phyloP scores from a whole-genome alignment of 2,329 filamentous ascomycete genomes.

The Pseudogymnoascus sp. region DNA sequence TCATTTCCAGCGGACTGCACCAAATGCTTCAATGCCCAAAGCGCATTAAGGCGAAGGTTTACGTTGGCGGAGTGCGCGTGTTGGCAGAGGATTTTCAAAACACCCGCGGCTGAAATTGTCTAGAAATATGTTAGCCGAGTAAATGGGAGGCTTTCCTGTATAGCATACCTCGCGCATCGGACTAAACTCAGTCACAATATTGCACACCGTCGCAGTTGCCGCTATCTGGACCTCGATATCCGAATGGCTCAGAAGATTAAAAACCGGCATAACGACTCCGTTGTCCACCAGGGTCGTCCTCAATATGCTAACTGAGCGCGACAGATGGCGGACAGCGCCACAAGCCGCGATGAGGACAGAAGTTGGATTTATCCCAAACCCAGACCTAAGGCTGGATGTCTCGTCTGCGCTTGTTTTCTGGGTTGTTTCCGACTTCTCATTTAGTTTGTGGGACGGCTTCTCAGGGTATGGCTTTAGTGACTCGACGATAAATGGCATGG shows the following conservation, averaged over 20 bases:
- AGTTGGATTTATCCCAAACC: slow-evolving; percentile 65
- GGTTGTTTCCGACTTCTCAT: slow-evolving; percentile 30
- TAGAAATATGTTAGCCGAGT: slow-evolving; percentile 28
- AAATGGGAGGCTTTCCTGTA: neutral
- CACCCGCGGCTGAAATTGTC: slow-evolving; percentile 63
- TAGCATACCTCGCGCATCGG: slow-evolving; percentile 74
- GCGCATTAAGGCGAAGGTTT: slow-evolving; percentile 70
- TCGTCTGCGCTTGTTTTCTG: slow-evolving; percentile 15
- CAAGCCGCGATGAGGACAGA: slow-evolving; percentile 79
- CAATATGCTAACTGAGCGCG: slow-evolving; percentile 74
- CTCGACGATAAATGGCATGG: slow-evolving; percentile 73
- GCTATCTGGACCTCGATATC: slow-evolving; percentile 77
- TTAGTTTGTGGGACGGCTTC: slow-evolving; percentile 35
- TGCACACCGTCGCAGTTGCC: slow-evolving; percentile 75
- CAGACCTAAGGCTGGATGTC: slow-evolving; percentile 16
- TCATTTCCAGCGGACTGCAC: slow-evolving; percentile 63
- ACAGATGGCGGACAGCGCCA: slow-evolving; percentile 69
- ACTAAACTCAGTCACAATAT: slow-evolving; percentile 80
- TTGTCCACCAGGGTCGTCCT: slow-evolving; percentile 83
- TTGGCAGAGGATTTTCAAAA: slow-evolving; percentile 69
- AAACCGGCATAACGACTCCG: slow-evolving; percentile 68
- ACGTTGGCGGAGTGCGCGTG: slow-evolving; percentile 75
- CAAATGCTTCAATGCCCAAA: slow-evolving; percentile 92
- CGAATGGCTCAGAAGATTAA: slow-evolving; percentile 63
- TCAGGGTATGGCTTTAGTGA: slow-evolving; percentile 60